Percentiles rank a stretch among this genome's conserved stretches.
Evolutionary conservation across 2,329 filamentous ascomycete species (phyloP).

Genomic region (Metarhizium brunneum): DNA sequence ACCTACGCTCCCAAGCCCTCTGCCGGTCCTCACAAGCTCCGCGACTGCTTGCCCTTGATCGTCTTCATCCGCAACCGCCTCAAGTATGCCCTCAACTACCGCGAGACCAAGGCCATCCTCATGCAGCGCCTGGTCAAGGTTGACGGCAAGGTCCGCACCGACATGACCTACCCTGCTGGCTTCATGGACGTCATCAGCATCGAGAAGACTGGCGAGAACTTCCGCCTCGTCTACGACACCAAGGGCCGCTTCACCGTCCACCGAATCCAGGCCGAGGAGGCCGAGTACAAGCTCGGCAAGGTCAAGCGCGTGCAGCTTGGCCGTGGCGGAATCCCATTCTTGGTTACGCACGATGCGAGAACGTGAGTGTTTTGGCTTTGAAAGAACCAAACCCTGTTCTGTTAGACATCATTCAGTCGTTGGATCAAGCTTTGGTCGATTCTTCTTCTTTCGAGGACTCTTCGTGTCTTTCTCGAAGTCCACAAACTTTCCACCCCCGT

Average conservation of each 20-base stretch:
- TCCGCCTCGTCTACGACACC: conserved; percentile 99
- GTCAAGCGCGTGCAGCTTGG: conserved; percentile 99
- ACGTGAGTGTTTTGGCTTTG: conserved; percentile 67
- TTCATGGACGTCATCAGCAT: conserved; percentile 99
- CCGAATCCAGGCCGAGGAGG: conserved; percentile 98
- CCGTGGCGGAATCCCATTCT: conserved; percentile 99
- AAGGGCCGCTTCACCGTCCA: conserved; percentile 99
- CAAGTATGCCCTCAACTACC: conserved; percentile 99
- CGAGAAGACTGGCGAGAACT: conserved; percentile 99
- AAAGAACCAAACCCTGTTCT: conserved; percentile 31
- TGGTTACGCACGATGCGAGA: conserved; percentile 99
- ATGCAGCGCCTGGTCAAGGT: conserved; percentile 99
- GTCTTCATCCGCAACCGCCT: conserved; percentile 95
- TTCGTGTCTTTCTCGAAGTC: conserved; percentile 17
- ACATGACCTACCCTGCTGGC: conserved; percentile 91
- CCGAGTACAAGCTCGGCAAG: conserved; percentile 99
- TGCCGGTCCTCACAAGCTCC: conserved; percentile 95
- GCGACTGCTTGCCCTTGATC: conserved; percentile 97
- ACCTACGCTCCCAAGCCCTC: conserved; percentile 64
- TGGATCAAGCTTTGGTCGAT: conserved; percentile 97
- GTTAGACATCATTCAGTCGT: conserved; percentile 99
- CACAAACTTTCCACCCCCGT: conserved; percentile 13
- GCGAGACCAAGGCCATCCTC: conserved; percentile 94
- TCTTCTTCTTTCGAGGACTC: conserved; percentile 24
- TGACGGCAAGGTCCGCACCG: conserved; percentile 98